Conservation (phyloP, 441 rosid species). For the Erodium trifolium region DNA sequence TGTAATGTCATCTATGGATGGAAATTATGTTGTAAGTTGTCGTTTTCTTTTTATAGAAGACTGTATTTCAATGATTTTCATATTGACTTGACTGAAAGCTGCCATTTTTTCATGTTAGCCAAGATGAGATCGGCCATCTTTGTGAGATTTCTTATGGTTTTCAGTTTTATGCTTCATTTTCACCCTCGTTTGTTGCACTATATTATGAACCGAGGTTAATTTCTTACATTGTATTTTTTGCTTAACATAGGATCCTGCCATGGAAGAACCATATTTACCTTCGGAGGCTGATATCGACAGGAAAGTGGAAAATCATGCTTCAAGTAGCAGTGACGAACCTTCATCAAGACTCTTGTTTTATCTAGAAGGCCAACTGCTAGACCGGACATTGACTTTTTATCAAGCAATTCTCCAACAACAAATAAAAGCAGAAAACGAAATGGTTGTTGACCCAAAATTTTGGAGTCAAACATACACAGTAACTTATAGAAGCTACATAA, state of each 20-base stretch:
- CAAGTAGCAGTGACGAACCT: slow-evolving; percentile 29
- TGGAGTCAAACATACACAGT: slow-evolving; percentile 61
- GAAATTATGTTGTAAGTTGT: slow-evolving; percentile 13
- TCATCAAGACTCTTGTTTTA: slow-evolving; percentile 49
- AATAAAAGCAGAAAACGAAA: slow-evolving; percentile 49
- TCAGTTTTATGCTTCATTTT: neutral
- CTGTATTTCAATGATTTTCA: neutral
- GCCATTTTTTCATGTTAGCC: neutral
- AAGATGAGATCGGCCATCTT: neutral
- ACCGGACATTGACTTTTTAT: slow-evolving; percentile 52
- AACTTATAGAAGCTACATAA: slow-evolving; percentile 47
- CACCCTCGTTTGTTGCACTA: neutral
- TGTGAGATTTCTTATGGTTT: slow-evolving; percentile 6
- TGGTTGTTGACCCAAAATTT: slow-evolving; percentile 35
- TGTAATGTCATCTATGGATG: slow-evolving; percentile 24
- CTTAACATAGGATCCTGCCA: slow-evolving; percentile 40
- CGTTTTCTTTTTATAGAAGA: neutral
- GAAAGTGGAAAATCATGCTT: slow-evolving; percentile 24
- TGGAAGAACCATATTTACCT: slow-evolving; percentile 26
- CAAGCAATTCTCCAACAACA: slow-evolving; percentile 76
- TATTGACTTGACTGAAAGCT: neutral
- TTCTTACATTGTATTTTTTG: slow-evolving; percentile 16
- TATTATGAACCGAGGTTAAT: neutral
- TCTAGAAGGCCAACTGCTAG: slow-evolving; percentile 61
- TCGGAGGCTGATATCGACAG: slow-evolving; percentile 22